Evolutionary conservation across 768 basidiomycete species (phyloP), one percentile per base, ranked within the genome.

Genomic region (Xerocomus potaroensis): DNA sequence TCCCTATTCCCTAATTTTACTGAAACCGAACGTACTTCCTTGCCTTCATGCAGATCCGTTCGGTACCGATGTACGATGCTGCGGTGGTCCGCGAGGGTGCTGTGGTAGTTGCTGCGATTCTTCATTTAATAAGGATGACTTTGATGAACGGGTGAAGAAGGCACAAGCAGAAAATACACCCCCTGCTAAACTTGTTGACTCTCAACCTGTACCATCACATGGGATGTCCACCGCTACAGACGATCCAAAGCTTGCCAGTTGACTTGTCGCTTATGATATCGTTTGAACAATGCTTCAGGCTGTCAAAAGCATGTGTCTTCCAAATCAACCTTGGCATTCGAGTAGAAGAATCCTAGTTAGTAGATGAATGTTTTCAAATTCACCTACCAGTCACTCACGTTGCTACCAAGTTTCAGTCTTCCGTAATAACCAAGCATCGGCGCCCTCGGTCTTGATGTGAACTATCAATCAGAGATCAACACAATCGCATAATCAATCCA

Each of bases 101-200:
- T 65, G 63, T 35, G 54, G 59, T 11, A 53, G 55, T 35, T 63
- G 66, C 29, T 65, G 45, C 12, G 54, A 57, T 19, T 51, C 56
- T n/a, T 56, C 59, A 33, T 67, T 67, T 42, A 34, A 66, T 44
- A 34, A 55, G 14, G 64, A 67, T 24, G 49, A 57, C 45, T 56
- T 66, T 39, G 64, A 66, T 24, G 64, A 66, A 34, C 64, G 50
- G 30, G 11, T 64, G 51, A 64, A 51, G 32, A 52, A 43, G 45
- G 53, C 56, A 12, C 61, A 50, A 45, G 56, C 58, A 37, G 57
- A 48, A 32, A 50, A 50, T 15, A 43, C 41, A 21, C 48, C 45
- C 35, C 26, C 34, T 26, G 30, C 41, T 16, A 36, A 40, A 36
- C 52, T 53, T 16, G 50, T 60, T 7, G 41, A 44, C 12, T 51